Evolutionary conservation across 108 stramenopile species (phyloP).

Genomic region (Parietichytrium sp.): DNA sequence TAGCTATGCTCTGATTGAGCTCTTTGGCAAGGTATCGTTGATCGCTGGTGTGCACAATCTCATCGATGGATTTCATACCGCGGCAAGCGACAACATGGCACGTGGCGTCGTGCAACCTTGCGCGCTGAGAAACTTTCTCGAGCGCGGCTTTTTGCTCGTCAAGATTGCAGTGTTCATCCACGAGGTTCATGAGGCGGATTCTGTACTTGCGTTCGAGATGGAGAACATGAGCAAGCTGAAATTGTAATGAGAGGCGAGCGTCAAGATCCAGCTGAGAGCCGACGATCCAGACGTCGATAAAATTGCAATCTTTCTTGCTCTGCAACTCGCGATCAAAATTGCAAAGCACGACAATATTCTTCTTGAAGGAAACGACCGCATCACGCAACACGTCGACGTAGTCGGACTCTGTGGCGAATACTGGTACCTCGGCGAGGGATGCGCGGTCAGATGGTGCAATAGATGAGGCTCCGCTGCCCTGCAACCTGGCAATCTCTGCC

Average conservation of each 20-base stretch:
- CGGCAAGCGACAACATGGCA: neutral
- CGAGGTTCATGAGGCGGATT: constrained; percentile 15
- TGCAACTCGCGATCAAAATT: neutral
- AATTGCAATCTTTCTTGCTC: neutral
- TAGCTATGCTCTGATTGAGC: too few relatives aligned
- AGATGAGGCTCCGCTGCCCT: too few relatives aligned
- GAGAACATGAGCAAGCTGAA: constrained; percentile 26
- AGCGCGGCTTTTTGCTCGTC: neutral
- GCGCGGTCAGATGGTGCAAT: neutral
- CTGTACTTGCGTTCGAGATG: neutral
- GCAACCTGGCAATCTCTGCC: too few relatives aligned
- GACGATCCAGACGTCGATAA: constrained; percentile 4
- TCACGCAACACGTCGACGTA: constrained; percentile 14
- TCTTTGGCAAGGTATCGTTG: too few relatives aligned
- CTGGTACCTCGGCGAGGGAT: neutral
- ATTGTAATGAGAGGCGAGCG: neutral
- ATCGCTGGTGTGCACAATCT: too few relatives aligned
- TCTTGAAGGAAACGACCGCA: neutral
- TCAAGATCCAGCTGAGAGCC: neutral
- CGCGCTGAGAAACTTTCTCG: neutral
- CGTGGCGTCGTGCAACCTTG: neutral
- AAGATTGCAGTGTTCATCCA: neutral
- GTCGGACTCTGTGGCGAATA: neutral
- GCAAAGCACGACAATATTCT: neutral
- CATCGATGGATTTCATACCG: too few relatives aligned